Base-by-base conservation (phyloP, 2,329 filamentous ascomycete species). In the Penicillium sp. region DNA sequence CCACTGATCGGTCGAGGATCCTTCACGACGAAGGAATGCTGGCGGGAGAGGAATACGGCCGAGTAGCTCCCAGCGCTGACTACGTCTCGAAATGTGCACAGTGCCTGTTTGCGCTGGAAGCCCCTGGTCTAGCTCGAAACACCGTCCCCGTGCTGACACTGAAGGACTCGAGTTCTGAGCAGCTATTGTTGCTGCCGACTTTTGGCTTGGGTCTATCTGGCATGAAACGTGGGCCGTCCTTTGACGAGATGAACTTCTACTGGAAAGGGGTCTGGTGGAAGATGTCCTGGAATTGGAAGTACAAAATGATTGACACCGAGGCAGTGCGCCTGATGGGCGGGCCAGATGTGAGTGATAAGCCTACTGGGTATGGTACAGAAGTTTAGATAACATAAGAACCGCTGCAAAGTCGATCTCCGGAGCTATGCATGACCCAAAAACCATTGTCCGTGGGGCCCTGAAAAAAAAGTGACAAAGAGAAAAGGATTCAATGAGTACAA, bases 61-160 rank as follows among this genome's bases (percentile, higher is more conserved):
- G 31, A 9, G 31, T 20, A 20, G 31, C 31, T 18, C 31, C 31
- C 11, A 9, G 8, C 5, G 31, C 31, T 10, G 3, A 8, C 10
- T 16, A 18, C 11, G 31, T 34, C 31, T 34, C 14, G 31, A 34
- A 18, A 18, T 18, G 16, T 2, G 6, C 57, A 0, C 42, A 48
- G 10, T 42, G 50, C 1, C 27, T 53, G 4, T 59, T 74, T 4
- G 44, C 54, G 2, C 40, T 24, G 5, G 54, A 64, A 16, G 66
- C 66, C 6, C 67, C 71, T 1, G 70, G 65, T 0, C 58, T 62
- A 14, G 46, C 66, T 3, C 66, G 72, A 4, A 72, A 66, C 51
- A 75, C 73, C 0, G 38, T 77, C 24, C 74, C 74, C 14, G 57
- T 69, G 8, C 37, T 71, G 23, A 50, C 52, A 10, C 23, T 56